phyloP scores from a whole-genome alignment of 306 rosid genomes.

The Prunus padus region DNA sequence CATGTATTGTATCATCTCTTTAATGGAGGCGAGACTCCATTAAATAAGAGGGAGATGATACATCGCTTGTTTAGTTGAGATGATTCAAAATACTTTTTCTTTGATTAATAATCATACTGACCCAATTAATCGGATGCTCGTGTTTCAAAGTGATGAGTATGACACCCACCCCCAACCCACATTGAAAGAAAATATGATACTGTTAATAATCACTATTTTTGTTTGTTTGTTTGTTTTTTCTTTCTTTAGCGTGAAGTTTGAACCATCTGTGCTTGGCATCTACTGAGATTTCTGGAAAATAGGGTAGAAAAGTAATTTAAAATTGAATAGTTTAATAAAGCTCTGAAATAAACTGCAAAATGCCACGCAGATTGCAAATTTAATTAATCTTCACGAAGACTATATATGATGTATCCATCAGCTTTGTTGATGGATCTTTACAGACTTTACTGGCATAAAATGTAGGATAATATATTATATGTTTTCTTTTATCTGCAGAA shows the following conservation, averaged over 20 bases:
- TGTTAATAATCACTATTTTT: too few species aligned
- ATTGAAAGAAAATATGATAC: too few species aligned
- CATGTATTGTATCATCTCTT: neutral
- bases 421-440: slow-evolving; percentile 19
- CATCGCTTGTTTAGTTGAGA: neutral
- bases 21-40: neutral
- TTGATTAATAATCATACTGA: neutral
- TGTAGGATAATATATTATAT: slow-evolving; percentile 6
- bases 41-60: neutral
- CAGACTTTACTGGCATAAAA: neutral
- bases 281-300: neutral
- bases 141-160: too few species aligned
- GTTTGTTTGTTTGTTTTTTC: too few species aligned
- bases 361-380: neutral
- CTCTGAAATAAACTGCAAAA: slow-evolving; percentile 25
- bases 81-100: too few species aligned
- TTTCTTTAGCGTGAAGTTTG: too few species aligned
- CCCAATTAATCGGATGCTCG: neutral
- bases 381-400: neutral
- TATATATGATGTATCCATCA: neutral
- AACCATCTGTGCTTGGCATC: too few species aligned
- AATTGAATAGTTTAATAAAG: neutral
- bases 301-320: neutral
- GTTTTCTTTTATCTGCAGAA: neutral
- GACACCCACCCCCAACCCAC: too few species aligned